A percentile compares a stretch with the other conserved stretches of the same genome.
Conservation (phyloP, 352 stramenopile genomes). For the Pythium volutum region DNA sequence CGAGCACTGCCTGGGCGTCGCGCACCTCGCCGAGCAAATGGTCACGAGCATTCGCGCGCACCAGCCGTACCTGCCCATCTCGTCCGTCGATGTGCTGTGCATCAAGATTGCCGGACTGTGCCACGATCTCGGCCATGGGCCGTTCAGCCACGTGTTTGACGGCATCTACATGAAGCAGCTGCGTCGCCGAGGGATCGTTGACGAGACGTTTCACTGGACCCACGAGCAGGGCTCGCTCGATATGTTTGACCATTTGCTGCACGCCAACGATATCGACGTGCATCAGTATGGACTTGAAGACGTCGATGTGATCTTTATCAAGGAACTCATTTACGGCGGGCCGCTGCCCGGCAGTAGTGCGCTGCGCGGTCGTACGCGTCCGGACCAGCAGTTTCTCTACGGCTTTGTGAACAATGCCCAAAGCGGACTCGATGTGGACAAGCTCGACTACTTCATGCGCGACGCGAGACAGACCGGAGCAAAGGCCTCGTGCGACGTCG, state of each 20-base stretch:
- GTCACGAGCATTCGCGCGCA: conserved; percentile 65
- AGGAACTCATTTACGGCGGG: conserved; percentile 72
- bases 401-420: conserved; percentile 88
- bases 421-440: conserved; percentile 88
- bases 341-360: conserved; percentile 36
- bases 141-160: conserved; percentile 83
- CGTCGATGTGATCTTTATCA: conserved; percentile 71
- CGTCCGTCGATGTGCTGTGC: conserved; percentile 56
- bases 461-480: conserved; percentile 76
- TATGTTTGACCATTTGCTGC: conserved; percentile 67
- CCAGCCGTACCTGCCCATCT: conserved; percentile 90
- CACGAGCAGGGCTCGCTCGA: conserved; percentile 77
- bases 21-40: conserved; percentile 90
- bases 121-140: conserved; percentile 77
- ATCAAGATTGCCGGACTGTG: conserved; percentile 81
- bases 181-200: conserved; percentile 15
- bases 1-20: conserved; percentile 93
- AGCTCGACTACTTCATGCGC: conserved; percentile 89
- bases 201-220: conserved; percentile 40
- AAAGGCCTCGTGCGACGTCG: conserved; percentile 69
- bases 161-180: conserved; percentile 69
- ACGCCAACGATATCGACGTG: conserved; percentile 52
- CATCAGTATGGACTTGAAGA: conserved; percentile 43
- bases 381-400: conserved; percentile 73
- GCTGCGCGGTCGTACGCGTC: conserved; percentile 39